Conservation (phyloP, 1,284 basidiomycete genomes). For the Tausonia pullulans region DNA sequence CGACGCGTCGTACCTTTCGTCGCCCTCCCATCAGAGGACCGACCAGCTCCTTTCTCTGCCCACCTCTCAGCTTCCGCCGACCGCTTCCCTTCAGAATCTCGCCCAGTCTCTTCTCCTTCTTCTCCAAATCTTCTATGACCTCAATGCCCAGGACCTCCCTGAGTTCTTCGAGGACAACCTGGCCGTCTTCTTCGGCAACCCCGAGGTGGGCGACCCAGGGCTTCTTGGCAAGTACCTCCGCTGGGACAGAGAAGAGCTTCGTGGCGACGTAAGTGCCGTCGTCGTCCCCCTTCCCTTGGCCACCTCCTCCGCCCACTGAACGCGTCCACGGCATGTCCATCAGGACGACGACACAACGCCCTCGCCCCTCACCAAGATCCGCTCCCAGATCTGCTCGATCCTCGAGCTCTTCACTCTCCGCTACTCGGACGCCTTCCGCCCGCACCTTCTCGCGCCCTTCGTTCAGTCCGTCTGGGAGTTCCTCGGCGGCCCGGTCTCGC, state of each 20-base stretch:
- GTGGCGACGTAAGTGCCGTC: constrained; percentile 50
- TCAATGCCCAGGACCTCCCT: constrained; percentile 89
- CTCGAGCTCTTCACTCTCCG: constrained; percentile 85
- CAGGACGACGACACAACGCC: constrained; percentile 74
- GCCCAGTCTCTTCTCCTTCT: constrained; percentile 67
- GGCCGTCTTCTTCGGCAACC: constrained; percentile 61
- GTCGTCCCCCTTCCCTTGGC: constrained; percentile 1
- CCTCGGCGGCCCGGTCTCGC: constrained; percentile 39
- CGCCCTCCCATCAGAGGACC: constrained; percentile 29
- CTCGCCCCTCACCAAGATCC: constrained; percentile 72
- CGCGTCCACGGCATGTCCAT: neutral
- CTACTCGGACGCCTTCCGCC: constrained; percentile 74
- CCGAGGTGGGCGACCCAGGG: constrained; percentile 39
- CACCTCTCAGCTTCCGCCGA: constrained; percentile 31
- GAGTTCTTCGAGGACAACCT: constrained; percentile 88
- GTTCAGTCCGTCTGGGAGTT: constrained; percentile 89
- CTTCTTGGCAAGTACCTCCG: constrained; percentile 66
- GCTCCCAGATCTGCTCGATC: constrained; percentile 83
- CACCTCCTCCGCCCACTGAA: constrained; percentile 15
- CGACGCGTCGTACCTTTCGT: constrained; percentile 43
- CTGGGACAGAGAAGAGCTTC: constrained; percentile 62
- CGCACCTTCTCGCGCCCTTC: constrained; percentile 62
- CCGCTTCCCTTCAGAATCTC: constrained; percentile 36
- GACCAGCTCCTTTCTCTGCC: constrained; percentile 36
- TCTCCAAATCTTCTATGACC: constrained; percentile 83